Evolutionary conservation across 768 basidiomycete genomes (phyloP).

Genomic region (Termitomyces titanicus): DNA sequence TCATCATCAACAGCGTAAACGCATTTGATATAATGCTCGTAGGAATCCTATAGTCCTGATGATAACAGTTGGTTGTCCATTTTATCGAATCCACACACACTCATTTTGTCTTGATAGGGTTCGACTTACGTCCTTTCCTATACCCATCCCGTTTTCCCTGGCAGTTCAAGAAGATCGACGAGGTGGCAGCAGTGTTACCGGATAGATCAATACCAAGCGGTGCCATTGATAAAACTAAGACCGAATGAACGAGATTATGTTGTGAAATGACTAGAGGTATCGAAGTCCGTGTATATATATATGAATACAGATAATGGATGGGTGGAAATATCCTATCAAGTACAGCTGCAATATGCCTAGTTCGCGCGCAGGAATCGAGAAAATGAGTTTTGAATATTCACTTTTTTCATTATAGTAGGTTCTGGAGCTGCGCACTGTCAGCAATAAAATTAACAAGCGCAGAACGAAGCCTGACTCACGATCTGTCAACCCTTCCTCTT

Average conservation of each 20-base stretch:
- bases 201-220: conserved; percentile 50
- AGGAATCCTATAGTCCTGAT: conserved; percentile 97
- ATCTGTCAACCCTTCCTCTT: conserved; percentile 80
- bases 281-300: conserved; percentile 15
- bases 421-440: conserved; percentile 52
- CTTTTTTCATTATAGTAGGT: conserved; percentile 90
- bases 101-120: conserved; percentile 49
- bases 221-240: conserved; percentile 40
- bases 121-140: conserved; percentile 93
- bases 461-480: conserved; percentile 47
- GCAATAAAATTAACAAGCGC: neutral
- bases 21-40: neutral
- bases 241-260: conserved; percentile 31
- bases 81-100: conserved; percentile 9
- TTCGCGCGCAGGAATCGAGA: conserved; percentile 66
- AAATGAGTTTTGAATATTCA: conserved; percentile 70
- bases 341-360: conserved; percentile 19
- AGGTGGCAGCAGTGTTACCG: conserved; percentile 71
- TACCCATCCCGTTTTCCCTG: conserved; percentile 94
- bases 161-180: conserved; percentile 96
- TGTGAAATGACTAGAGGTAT: conserved; percentile 11
- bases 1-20: neutral
- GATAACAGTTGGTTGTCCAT: conserved; percentile 73
- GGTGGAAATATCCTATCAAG: conserved; percentile 2
- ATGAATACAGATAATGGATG: conserved; percentile 15